Evolutionary conservation across 2,329 filamentous ascomycete species (phyloP).

Genomic region (Arthrobotrys iridis): DNA sequence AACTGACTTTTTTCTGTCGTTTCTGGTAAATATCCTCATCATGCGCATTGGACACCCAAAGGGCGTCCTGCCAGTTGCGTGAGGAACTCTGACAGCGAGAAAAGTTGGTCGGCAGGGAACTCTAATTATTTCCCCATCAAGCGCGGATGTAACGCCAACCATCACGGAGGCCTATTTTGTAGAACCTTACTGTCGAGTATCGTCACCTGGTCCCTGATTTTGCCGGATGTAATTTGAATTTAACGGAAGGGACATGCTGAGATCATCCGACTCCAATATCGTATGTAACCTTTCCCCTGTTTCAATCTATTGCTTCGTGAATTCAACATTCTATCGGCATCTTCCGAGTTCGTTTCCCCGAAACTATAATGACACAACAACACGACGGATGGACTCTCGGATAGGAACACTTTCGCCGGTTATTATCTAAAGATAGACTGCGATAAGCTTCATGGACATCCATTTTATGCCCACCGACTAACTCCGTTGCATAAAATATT

Average conservation of each 20-base stretch:
- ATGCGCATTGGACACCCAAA: constrained; percentile 6
- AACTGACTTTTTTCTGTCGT: not conserved
- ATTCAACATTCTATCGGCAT: constrained; percentile 2
- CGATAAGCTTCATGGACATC: not conserved
- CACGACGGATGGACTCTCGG: too few relatives aligned
- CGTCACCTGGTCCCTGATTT: constrained; percentile 7
- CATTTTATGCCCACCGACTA: not conserved
- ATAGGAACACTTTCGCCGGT: not conserved
- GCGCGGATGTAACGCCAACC: constrained; percentile 22
- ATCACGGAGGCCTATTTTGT: not conserved
- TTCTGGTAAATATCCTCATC: not conserved
- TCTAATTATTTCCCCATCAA: constrained; percentile 10
- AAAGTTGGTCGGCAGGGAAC: not conserved
- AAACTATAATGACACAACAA: constrained; percentile 19
- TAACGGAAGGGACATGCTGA: constrained; percentile 6
- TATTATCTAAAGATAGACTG: not conserved
- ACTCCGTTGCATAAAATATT: not conserved
- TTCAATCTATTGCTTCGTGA: not conserved
- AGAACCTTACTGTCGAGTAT: not conserved
- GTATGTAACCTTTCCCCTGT: constrained; percentile 15
- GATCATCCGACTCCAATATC: not conserved
- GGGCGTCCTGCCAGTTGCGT: not conserved
- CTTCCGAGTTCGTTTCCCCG: not conserved
- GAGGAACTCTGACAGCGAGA: constrained; percentile 1
- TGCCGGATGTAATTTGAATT: constrained; percentile 4